These are phyloP conservation scores for Grosmannia huntii DNA, from an alignment of 2,329 filamentous ascomycete genomes.

Conservation along the genomic window DNA sequence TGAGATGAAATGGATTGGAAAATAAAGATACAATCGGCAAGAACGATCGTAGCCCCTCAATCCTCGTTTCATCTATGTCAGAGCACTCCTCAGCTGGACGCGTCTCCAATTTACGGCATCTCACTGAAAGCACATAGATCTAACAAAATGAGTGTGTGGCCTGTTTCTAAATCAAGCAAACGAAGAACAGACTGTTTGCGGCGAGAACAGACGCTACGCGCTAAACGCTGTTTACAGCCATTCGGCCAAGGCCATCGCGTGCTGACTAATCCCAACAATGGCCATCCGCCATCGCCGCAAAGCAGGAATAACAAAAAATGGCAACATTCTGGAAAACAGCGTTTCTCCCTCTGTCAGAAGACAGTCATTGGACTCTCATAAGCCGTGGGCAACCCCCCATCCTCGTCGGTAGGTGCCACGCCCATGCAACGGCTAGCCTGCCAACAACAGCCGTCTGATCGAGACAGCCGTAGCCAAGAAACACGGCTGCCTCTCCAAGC, in stretches of 20 bases:
- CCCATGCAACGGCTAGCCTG: neutral
- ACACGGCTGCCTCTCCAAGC: neutral
- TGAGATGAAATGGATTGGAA: neutral
- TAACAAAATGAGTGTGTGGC: neutral
- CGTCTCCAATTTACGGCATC: neutral
- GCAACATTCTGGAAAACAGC: neutral
- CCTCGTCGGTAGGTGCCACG: neutral
- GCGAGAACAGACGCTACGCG: neutral
- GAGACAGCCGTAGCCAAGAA: neutral
- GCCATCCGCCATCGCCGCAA: neutral
- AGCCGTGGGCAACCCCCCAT: neutral
- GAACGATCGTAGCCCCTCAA: neutral
- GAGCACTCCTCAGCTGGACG: neutral
- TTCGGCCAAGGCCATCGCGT: neutral
- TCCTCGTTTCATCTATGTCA: conserved; percentile 7
- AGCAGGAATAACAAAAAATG: neutral
- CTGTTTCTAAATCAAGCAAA: neutral
- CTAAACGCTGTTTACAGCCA: neutral
- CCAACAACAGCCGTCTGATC: neutral
- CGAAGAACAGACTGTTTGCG: neutral
- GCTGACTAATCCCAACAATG: neutral
- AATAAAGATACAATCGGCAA: neutral
- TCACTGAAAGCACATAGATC: neutral
- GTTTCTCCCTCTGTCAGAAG: neutral
- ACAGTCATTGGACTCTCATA: neutral